Percentiles rank a stretch among this genome's conserved stretches.
phyloP scores from a whole-genome alignment of 441 rosid species.

The Adansonia madagascariensis region DNA sequence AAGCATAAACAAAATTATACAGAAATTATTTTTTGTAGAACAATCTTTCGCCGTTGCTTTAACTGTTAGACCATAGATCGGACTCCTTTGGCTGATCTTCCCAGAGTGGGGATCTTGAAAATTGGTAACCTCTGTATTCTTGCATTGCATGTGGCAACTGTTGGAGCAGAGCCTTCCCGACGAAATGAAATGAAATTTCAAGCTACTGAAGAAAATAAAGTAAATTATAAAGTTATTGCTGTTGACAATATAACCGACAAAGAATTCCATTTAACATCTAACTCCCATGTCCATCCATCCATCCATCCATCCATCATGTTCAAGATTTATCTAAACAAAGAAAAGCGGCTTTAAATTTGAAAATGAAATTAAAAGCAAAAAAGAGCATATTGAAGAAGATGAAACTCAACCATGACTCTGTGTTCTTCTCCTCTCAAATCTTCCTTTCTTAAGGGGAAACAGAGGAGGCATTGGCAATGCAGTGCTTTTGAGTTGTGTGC shows the following conservation, averaged over 20 bases:
- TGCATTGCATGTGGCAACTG: slow-evolving; percentile 41
- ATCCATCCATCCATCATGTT: slow-evolving; percentile 31
- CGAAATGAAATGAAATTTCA: neutral
- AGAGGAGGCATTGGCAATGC: slow-evolving; percentile 75
- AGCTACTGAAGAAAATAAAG: neutral
- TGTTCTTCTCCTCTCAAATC: slow-evolving; percentile 43
- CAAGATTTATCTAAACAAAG: slow-evolving; percentile 34
- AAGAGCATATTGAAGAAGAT: slow-evolving; percentile 22
- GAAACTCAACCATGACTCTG: neutral
- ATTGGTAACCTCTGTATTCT: neutral
- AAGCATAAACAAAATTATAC: too few species aligned
- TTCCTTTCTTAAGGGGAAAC: slow-evolving; percentile 62
- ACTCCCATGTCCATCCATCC: slow-evolving; percentile 43
- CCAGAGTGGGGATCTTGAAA: too few species aligned
- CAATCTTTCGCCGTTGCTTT: too few species aligned
- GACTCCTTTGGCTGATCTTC: too few species aligned
- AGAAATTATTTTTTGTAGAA: too few species aligned
- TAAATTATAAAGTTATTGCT: neutral
- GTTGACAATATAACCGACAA: neutral
- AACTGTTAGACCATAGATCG: too few species aligned
- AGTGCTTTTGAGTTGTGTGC: slow-evolving; percentile 62
- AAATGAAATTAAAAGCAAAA: slow-evolving; percentile 25
- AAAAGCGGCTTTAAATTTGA: neutral
- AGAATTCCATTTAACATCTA: slow-evolving; percentile 37
- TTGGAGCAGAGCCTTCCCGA: too few species aligned